Base-by-base conservation (phyloP, 2,329 filamentous ascomycete species). In the Calonectria pseudoreteaudii region DNA sequence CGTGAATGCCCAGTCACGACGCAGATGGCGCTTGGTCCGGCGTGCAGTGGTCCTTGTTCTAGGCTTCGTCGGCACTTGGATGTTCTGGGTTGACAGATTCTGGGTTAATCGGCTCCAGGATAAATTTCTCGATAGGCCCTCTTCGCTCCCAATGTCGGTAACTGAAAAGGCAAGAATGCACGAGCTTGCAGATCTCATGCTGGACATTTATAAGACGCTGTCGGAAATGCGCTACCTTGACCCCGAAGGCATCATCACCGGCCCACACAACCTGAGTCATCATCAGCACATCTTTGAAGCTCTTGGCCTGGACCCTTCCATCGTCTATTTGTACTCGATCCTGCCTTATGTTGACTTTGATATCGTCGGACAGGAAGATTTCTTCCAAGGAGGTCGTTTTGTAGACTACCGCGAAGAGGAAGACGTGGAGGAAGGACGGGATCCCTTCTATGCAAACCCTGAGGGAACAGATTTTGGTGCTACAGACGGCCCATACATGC, bases 261-360 rank as follows among this genome's bases (percentile, higher is more conserved):
- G 68, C 1, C 68, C 68, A 30, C 60, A 71, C 68, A 34, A 56
- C 6, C n/a, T 60, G 3, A 49, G 30, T 34, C 26, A 30, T 9
- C 23, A 58, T 26, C 20, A 56, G 13, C 28, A 28, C 2, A 28
- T 11, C n/a, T 52, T 50, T 26, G 66, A 68, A 16, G 26, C 20
- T 30, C 30, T n/a, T n/a, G 26, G 70, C 26, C 26, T 80, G 18
- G 74, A 78, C 34, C 38, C 70, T n/a, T 66, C 74, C 26, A 74
- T 81, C 65, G 77, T 80, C 64, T 80, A 80, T 66, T 76, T 81
- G 38, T 81, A 80, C 70, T 78, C 76, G 71, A 76, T 81, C 62
- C 62, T 81, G 1, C 79, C 80, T 18, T 81, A 80, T 66, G 41
- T 81, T 41, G 52, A 71, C 14, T 3, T 2, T 10, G 23, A 56